Conservation (phyloP, 345 rosid genomes). For the Microthlaspi erraticum region DNA sequence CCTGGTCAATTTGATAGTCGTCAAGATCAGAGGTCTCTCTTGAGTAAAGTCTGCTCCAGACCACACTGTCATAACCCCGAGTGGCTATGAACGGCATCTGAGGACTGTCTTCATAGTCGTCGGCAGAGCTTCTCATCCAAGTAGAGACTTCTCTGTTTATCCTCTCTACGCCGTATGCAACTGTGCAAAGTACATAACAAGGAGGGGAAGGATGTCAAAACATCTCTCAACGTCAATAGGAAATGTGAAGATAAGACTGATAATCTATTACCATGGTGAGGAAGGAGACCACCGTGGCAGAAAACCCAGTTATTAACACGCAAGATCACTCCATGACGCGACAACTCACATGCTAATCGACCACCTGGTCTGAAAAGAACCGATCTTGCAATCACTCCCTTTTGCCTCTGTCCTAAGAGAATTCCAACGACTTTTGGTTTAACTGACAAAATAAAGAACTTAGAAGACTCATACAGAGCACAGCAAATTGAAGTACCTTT, state of each 20-base stretch:
- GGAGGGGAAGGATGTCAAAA: constrained; percentile 40
- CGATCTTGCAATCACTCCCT: constrained; percentile 88
- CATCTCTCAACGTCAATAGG: not conserved
- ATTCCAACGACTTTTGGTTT: constrained; percentile 36
- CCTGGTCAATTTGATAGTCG: constrained; percentile 72
- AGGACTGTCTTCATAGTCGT: constrained; percentile 49
- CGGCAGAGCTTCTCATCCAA: constrained; percentile 80
- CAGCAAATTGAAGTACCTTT: constrained; percentile 60
- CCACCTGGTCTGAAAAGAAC: constrained; percentile 84
- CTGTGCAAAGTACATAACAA: constrained; percentile 53
- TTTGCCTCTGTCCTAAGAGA: constrained; percentile 97
- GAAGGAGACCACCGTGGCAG: constrained; percentile 97
- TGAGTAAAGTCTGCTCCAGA: constrained; percentile 90
- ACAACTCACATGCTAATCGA: constrained; percentile 75
- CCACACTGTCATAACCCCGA: constrained; percentile 83
- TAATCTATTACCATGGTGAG: constrained; percentile 72
- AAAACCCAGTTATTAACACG: constrained; percentile 91
- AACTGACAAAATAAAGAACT: not conserved
- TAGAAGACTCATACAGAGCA: constrained; percentile 7
- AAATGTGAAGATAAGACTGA: constrained; percentile 4
- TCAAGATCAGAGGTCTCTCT: constrained; percentile 65
- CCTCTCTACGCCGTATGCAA: constrained; percentile 84
- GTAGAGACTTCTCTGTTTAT: constrained; percentile 78
- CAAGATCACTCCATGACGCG: constrained; percentile 71
- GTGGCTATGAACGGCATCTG: constrained; percentile 78